Evolutionary conservation across 768 basidiomycete species (phyloP), one percentile per base, ranked within the genome.

Genomic region (Xerocomellus amylosporus): DNA sequence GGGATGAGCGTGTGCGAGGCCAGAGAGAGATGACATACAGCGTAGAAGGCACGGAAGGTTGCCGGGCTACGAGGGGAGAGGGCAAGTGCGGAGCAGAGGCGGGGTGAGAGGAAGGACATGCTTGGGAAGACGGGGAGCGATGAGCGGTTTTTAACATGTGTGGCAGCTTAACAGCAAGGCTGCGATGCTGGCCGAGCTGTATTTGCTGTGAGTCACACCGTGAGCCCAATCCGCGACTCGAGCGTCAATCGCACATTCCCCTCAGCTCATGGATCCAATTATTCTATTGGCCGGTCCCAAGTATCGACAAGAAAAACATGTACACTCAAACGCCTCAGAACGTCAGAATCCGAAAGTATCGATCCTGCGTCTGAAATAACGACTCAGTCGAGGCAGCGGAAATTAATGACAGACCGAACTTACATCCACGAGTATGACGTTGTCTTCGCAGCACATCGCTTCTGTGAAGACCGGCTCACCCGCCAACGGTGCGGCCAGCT

Each of bases 361-460:
- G 67, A 14, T 22, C 40, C 6, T 56, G 55, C 20, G 66, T 47
- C 68, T 72, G 50, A 15, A n/a, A 43, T 4, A 2, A 6, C 14
- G 17, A 12, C 10, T 53, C 38, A 58, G 47, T 40, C 22, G 15
- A 20, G 4, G 24, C 22, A 38, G 22, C 38, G 42, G 49, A 47
- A 37, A 48, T n/a, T n/a, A n/a, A n/a, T 14, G 17, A 30, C 31
- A 14, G 24, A 36, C 26, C 22, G n/a, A 22, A 59, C 71, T 44
- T 15, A 80, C 77, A 62, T 80, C 74, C 37, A 84, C 79, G 4
- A 82, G 66, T 46, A 87, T 68, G 8, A 86, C 57, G 54, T 69
- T 73, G 66, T 86, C 84, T 64, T 84, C 82, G 57, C 75, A 78
- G 70, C 83, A 79, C 77, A 87, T 78, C 8, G 73, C 74, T 33